A percentile compares a stretch with the other conserved stretches of the same genome.
These are phyloP conservation scores for Stentor roeselii DNA, from an alignment of 73 alveolate genomes.

Conservation along the genomic window DNA sequence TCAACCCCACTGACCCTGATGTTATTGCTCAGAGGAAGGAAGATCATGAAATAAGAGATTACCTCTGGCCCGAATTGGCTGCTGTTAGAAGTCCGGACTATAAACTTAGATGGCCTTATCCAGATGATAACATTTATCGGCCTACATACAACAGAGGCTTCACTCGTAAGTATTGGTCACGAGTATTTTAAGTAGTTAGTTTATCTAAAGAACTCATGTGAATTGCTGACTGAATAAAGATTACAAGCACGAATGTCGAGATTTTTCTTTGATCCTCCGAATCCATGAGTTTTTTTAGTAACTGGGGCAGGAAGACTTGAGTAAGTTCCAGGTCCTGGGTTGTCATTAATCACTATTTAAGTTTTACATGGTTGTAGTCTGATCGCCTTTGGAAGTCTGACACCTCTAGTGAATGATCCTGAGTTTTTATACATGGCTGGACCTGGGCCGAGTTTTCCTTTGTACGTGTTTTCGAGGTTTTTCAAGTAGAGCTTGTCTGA, in stretches of 20 bases:
- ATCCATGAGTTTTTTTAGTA: not conserved
- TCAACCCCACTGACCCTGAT: conserved; percentile 9
- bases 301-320: not conserved
- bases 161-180: conserved; percentile 18
- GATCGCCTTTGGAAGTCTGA: not conserved
- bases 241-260: conserved; percentile 5
- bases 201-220: not conserved
- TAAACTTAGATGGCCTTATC: not conserved
- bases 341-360: not conserved
- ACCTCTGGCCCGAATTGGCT: not conserved
- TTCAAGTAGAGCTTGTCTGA: not conserved
- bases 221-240: not conserved
- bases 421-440: not conserved
- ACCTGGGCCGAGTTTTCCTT: not conserved
- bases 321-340: conserved; percentile 7
- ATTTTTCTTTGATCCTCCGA: not conserved
- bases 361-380: not conserved
- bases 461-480: not conserved
- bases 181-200: not conserved
- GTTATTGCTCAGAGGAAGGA: not conserved
- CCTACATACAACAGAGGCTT: conserved; percentile 29
- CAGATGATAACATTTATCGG: conserved; percentile 21
- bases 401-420: not conserved
- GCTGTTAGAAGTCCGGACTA: not conserved
- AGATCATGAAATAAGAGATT: not conserved